A percentile compares a stretch with the other conserved stretches of the same genome.
These are phyloP conservation scores for Penicillium expansum DNA, from an alignment of 2,329 filamentous ascomycete species.

Conservation along the genomic window DNA sequence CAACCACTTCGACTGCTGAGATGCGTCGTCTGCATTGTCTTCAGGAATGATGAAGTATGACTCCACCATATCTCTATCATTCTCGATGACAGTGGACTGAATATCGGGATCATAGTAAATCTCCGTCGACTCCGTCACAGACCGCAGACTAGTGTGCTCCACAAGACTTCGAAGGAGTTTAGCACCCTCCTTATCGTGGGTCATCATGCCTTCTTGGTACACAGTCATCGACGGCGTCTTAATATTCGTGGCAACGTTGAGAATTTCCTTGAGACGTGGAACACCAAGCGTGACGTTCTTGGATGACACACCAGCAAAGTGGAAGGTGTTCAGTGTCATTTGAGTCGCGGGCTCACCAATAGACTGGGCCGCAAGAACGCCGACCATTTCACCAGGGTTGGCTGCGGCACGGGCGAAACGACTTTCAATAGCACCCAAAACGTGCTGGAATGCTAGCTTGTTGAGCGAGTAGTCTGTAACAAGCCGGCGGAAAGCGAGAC, in stretches of 20 bases:
- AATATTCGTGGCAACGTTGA: slow-evolving; percentile 96
- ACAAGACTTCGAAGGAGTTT: slow-evolving; percentile 85
- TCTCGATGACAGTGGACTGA: slow-evolving; percentile 76
- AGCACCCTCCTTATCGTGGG: slow-evolving; percentile 70
- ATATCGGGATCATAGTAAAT: slow-evolving; percentile 97
- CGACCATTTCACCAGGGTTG: slow-evolving; percentile 96
- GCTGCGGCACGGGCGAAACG: slow-evolving; percentile 83
- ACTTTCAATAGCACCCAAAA: slow-evolving; percentile 85
- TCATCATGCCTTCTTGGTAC: slow-evolving; percentile 65
- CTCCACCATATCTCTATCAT: slow-evolving; percentile 90
- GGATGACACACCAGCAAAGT: slow-evolving; percentile 98
- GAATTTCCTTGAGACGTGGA: slow-evolving; percentile 97
- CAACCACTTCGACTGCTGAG: slow-evolving; percentile 84
- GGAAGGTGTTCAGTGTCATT: slow-evolving; percentile 99
- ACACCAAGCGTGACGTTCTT: slow-evolving; percentile 99
- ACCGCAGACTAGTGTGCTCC: slow-evolving; percentile 90
- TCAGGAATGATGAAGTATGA: slow-evolving; percentile 95
- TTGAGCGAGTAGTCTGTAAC: slow-evolving; percentile 82
- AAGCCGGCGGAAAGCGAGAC: slow-evolving; percentile 87
- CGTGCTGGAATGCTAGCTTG: slow-evolving; percentile 87
- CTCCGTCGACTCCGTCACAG: slow-evolving; percentile 86
- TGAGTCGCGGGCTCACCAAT: slow-evolving; percentile 98
- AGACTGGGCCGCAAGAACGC: slow-evolving; percentile 93
- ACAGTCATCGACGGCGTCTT: slow-evolving; percentile 98
- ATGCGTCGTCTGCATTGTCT: slow-evolving; percentile 64